Percentiles rank a stretch among this genome's conserved stretches.
These are phyloP conservation scores for Metschnikowia arizonensis DNA, from an alignment of 805 yeast species.

Conservation along the genomic window DNA sequence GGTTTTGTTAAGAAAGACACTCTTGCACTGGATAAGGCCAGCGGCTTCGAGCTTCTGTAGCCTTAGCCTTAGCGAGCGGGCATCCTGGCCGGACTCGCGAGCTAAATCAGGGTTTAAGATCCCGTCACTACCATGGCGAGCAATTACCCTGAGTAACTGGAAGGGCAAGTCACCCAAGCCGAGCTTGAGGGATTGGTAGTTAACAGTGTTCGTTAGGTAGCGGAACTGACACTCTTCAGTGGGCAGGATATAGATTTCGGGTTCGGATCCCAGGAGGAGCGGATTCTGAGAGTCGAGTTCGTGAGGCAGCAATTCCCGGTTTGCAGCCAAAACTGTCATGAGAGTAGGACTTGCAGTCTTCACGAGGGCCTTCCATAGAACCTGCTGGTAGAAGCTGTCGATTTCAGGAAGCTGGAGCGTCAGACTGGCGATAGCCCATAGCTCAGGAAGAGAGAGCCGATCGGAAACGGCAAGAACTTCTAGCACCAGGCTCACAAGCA, in stretches of 20 bases:
- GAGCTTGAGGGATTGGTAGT: slow-evolving; percentile 45
- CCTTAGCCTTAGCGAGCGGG: slow-evolving; percentile 64
- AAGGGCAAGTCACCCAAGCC: slow-evolving; percentile 48
- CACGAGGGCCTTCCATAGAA: slow-evolving; percentile 40
- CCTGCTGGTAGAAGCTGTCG: slow-evolving; percentile 36
- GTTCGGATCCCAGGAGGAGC: slow-evolving; percentile 12
- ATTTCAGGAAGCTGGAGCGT: slow-evolving; percentile 10
- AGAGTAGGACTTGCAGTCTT: slow-evolving; percentile 15
- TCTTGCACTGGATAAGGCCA: slow-evolving; percentile 44
- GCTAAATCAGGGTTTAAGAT: slow-evolving; percentile 57
- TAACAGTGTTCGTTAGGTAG: slow-evolving; percentile 48
- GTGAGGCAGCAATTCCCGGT: background rate
- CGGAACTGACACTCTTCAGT: slow-evolving; percentile 55
- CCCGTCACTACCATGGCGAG: slow-evolving; percentile 53
- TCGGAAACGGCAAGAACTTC: slow-evolving; percentile 17
- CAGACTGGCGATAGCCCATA: slow-evolving; percentile 13
- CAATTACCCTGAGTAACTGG: slow-evolving; percentile 60
- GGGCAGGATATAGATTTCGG: slow-evolving; percentile 29
- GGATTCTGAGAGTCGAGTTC: background rate
- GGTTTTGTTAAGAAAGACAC: slow-evolving; percentile 38
- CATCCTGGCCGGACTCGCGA: slow-evolving; percentile 59
- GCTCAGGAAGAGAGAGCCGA: slow-evolving; percentile 10
- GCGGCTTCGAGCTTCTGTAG: slow-evolving; percentile 49
- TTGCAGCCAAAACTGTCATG: slow-evolving; percentile 14
- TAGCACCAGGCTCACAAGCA: slow-evolving; percentile 12